These are phyloP conservation scores for Mycena metata DNA, from an alignment of 768 basidiomycete genomes.

Conservation along the genomic window DNA sequence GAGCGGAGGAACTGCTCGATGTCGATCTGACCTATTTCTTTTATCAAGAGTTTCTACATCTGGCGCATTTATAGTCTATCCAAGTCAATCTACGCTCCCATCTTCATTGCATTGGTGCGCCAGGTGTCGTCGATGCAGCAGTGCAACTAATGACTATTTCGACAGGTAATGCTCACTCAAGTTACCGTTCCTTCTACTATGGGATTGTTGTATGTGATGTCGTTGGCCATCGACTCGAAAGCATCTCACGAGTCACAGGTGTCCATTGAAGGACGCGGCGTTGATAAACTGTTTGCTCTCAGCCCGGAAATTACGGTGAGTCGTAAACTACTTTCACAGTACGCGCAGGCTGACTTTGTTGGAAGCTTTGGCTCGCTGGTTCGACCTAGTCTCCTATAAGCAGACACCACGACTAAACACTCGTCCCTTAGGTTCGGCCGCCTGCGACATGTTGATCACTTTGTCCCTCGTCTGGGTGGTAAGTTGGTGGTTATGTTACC, in stretches of 20 bases:
- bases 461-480: slow-evolving; percentile 40
- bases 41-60: slow-evolving; percentile 27
- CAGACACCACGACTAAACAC: no score
- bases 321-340: not conserved
- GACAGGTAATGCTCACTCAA: slow-evolving; percentile 16
- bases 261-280: not conserved
- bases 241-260: not conserved
- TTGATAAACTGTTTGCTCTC: slow-evolving; percentile 1
- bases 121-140: no score
- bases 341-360: not conserved
- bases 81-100: slow-evolving; percentile 15
- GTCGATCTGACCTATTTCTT: no score
- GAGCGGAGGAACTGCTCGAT: no score
- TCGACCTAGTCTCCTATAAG: not conserved
- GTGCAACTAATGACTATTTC: no score
- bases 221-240: not conserved
- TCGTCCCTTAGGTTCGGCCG: not conserved
- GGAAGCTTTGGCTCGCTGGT: slow-evolving; percentile 31
- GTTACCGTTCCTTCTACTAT: slow-evolving; percentile 7
- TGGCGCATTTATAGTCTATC: slow-evolving; percentile 35
- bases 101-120: slow-evolving; percentile 10
- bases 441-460: slow-evolving; percentile 41
- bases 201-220: slow-evolving; percentile 12
- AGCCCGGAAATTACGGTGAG: slow-evolving; percentile 14
- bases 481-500: not conserved